These are phyloP conservation scores for Podospora australis DNA, from an alignment of 495 filamentous ascomycete genomes.

Conservation along the genomic window DNA sequence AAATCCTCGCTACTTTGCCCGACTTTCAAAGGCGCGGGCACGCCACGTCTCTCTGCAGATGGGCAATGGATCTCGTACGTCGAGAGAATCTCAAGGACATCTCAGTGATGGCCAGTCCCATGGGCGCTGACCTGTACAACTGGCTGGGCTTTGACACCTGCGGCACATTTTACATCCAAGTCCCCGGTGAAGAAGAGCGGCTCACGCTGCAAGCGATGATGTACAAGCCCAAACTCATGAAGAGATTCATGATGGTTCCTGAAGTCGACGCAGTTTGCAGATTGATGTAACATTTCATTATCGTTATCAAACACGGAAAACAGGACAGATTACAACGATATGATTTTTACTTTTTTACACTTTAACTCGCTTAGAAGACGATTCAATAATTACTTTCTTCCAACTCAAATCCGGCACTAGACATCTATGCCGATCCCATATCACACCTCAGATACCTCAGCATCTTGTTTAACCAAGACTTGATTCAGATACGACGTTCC, in stretches of 20 bases:
- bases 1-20: conserved; percentile 30
- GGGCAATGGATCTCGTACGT: conserved; percentile 25
- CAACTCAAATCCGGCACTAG: too few relatives aligned
- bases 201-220: conserved; percentile 34
- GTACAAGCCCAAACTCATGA: conserved; percentile 12
- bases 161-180: conserved; percentile 24
- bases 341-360: too few relatives aligned
- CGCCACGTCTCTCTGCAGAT: conserved; percentile 25
- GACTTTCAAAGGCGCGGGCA: conserved; percentile 29
- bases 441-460: too few relatives aligned
- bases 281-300: not conserved
- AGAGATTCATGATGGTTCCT: not conserved
- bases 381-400: too few relatives aligned
- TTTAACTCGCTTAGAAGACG: too few relatives aligned
- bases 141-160: conserved; percentile 20
- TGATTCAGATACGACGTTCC: too few relatives aligned
- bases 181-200: conserved; percentile 26
- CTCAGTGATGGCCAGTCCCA: conserved; percentile 33
- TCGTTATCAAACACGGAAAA: too few relatives aligned
- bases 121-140: conserved; percentile 30
- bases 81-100: conserved; percentile 16
- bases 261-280: not conserved
- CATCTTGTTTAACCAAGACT: too few relatives aligned
- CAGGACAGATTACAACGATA: too few relatives aligned
- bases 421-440: too few relatives aligned